These are phyloP conservation scores for Basipetospora sp. DNA, from an alignment of 2,329 filamentous ascomycete genomes.

Conservation along the genomic window DNA sequence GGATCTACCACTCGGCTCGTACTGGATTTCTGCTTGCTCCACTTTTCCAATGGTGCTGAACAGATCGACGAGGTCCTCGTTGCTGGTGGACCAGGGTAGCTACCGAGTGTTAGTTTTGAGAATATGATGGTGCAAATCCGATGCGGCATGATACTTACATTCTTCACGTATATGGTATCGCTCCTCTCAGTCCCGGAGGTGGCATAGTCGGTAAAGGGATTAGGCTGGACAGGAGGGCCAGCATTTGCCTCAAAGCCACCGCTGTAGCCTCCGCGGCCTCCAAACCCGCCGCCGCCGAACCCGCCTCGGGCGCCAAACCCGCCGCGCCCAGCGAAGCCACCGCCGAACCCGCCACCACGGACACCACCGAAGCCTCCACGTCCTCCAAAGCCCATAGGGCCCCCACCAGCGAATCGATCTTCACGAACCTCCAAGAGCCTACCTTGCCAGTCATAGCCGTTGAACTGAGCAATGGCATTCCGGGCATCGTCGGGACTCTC, in stretches of 20 bases:
- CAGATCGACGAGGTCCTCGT: slow-evolving; percentile 88
- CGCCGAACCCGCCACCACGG: slow-evolving; percentile 44
- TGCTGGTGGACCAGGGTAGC: slow-evolving; percentile 98
- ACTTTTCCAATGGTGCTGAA: slow-evolving; percentile 98
- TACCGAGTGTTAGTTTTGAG: slow-evolving; percentile 20
- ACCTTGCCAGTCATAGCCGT: slow-evolving; percentile 97
- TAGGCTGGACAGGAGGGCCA: slow-evolving; percentile 45
- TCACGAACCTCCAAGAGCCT: slow-evolving; percentile 86
- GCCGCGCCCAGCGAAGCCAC: slow-evolving; percentile 32
- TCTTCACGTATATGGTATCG: slow-evolving; percentile 85
- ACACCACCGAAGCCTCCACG: slow-evolving; percentile 46
- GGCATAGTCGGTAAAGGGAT: slow-evolving; percentile 87
- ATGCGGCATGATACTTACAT: slow-evolving; percentile 48
- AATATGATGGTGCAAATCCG: background rate
- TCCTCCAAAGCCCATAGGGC: slow-evolving; percentile 39
- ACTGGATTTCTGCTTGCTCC: slow-evolving; percentile 97
- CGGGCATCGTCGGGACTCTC: slow-evolving; percentile 88
- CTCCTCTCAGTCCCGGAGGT: slow-evolving; percentile 73
- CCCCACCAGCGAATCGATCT: slow-evolving; percentile 71
- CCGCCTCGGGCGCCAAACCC: slow-evolving; percentile 25
- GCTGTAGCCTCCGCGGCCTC: slow-evolving; percentile 18
- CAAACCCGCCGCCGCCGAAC: slow-evolving; percentile 17
- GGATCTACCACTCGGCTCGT: slow-evolving; percentile 89
- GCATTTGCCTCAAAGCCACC: slow-evolving; percentile 36
- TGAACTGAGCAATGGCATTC: slow-evolving; percentile 93